A percentile compares a stretch with the other conserved stretches of the same genome.
Conservation (phyloP, 225 moss, liverwort and hornwort species). For the Lunularia cruciata region DNA sequence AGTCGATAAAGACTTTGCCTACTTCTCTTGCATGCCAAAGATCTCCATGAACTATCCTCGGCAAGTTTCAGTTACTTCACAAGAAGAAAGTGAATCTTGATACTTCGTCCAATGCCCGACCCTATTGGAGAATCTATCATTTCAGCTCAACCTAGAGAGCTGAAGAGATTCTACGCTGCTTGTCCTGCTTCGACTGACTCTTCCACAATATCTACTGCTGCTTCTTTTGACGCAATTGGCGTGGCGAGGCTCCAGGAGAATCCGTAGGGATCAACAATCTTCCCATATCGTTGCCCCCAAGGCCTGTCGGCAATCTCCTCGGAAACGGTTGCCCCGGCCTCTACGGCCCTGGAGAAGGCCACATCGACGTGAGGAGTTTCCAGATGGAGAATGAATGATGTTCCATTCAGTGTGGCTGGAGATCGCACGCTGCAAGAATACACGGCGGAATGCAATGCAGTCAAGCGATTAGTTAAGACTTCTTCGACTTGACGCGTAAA, state of each 20-base stretch:
- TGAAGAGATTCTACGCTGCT: constrained; percentile 15
- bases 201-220: constrained; percentile 4
- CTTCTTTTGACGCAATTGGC: constrained; percentile 14
- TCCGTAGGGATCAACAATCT: constrained; percentile 59
- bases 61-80: no score
- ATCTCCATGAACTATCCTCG: no score
- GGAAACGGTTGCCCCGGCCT: constrained; percentile 54
- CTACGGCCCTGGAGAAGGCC: constrained; percentile 56
- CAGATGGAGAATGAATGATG: constrained; percentile 55
- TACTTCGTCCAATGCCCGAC: no score
- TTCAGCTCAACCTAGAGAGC: no score
- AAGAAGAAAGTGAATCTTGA: no score
- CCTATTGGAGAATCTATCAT: no score
- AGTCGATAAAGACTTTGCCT: no score
- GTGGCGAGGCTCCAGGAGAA: constrained; percentile 64
- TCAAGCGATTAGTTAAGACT: background rate
- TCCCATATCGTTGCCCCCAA: constrained; percentile 69
- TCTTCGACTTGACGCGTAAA: background rate
- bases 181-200: constrained; percentile 23
- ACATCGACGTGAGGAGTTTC: constrained; percentile 57
- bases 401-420: constrained; percentile 45
- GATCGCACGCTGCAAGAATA: constrained; percentile 42
- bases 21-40: no score
- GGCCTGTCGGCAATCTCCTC: constrained; percentile 54
- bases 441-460: background rate